Evolutionary conservation across 78 protist species (phyloP).

Genomic region (Speleostelium caveatum): DNA sequence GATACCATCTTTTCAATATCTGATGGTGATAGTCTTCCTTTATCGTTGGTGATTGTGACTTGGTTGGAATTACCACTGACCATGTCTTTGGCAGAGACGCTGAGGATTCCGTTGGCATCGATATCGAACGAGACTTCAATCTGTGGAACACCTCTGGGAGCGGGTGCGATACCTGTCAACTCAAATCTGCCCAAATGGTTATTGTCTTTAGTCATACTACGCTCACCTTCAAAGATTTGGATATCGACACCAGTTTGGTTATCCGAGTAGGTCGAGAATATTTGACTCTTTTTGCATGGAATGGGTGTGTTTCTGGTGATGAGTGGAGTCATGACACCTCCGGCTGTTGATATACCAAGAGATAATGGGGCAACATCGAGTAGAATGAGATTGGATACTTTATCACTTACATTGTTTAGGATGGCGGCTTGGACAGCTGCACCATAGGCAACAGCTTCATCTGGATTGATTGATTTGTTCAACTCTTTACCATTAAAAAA

Average conservation of each 20-base stretch:
- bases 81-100: slow-evolving; percentile 96
- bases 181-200: slow-evolving; percentile 95
- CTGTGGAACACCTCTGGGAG: slow-evolving; percentile 97
- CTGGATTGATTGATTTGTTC: slow-evolving; percentile 98
- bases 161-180: slow-evolving; percentile 95
- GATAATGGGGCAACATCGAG: slow-evolving; percentile 98
- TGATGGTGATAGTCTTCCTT: slow-evolving; percentile 92
- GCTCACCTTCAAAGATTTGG: slow-evolving; percentile 99
- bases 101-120: slow-evolving; percentile 90
- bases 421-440: slow-evolving; percentile 99
- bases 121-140: slow-evolving; percentile 92
- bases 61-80: slow-evolving; percentile 90
- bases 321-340: slow-evolving; percentile 98
- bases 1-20: slow-evolving; percentile 96
- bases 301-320: slow-evolving; percentile 93
- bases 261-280: slow-evolving; percentile 98
- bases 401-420: slow-evolving; percentile 69
- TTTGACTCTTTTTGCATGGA: slow-evolving; percentile 97
- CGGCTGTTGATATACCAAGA: slow-evolving; percentile 99
- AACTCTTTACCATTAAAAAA: slow-evolving; percentile 99
- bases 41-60: slow-evolving; percentile 97
- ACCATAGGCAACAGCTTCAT: slow-evolving; percentile 99
- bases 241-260: slow-evolving; percentile 96
- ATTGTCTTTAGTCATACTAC: slow-evolving; percentile 95
- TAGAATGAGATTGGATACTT: slow-evolving; percentile 75